Conservation (phyloP, 495 filamentous ascomycete genomes). For the Oleoguttula mirabilis region DNA sequence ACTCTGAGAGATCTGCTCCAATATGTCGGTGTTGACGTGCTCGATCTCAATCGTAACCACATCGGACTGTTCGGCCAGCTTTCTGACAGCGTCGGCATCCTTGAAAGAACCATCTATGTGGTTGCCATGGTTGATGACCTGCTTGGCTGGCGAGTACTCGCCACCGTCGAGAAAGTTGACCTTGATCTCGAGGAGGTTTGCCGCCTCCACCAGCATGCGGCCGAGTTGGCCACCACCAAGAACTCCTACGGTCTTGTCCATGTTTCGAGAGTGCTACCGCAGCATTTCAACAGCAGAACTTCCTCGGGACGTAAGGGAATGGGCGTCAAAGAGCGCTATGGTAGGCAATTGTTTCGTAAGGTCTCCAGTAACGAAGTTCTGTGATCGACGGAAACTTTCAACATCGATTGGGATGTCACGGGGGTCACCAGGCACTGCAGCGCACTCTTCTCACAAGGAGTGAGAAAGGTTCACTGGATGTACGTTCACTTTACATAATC, state of each 20-base stretch:
- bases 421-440: too few species aligned
- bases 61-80: constrained; percentile 66
- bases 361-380: too few species aligned
- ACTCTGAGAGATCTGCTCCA: constrained; percentile 63
- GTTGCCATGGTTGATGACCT: constrained; percentile 60
- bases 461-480: too few species aligned
- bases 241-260: constrained; percentile 41
- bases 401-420: too few species aligned
- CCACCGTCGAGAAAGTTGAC: constrained; percentile 69
- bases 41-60: constrained; percentile 95
- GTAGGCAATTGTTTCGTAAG: too few species aligned
- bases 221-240: constrained; percentile 73
- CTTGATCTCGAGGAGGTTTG: constrained; percentile 73
- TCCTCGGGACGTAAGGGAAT: too few species aligned
- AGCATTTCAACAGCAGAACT: too few species aligned
- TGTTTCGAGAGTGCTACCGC: too few species aligned
- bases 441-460: too few species aligned
- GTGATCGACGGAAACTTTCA: too few species aligned
- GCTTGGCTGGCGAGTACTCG: constrained; percentile 67
- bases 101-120: constrained; percentile 83
- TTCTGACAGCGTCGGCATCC: constrained; percentile 58
- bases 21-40: constrained; percentile 85
- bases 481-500: too few species aligned
- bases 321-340: too few species aligned
- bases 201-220: constrained; percentile 88